Conservation (phyloP, 1,284 basidiomycete species). For the Microbotryomycetes sp. region DNA sequence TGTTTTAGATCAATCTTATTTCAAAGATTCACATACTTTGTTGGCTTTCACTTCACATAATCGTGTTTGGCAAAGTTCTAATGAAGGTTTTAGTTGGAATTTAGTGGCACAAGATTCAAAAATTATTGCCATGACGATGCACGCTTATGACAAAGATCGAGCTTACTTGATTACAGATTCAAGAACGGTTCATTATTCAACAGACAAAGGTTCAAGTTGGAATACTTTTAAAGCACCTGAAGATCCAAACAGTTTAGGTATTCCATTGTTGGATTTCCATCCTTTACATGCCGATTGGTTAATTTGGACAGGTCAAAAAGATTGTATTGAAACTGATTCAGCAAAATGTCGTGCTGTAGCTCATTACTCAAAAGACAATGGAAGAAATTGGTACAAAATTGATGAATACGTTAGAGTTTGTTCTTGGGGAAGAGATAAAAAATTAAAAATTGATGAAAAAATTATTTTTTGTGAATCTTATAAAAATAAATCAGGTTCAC, state of each 20-base stretch:
- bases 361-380: constrained; percentile 68
- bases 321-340: constrained; percentile 51
- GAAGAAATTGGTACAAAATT: constrained; percentile 65
- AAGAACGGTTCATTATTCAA: constrained; percentile 64
- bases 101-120: constrained; percentile 42
- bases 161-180: constrained; percentile 80
- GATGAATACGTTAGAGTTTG: constrained; percentile 86
- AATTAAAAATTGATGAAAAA: constrained; percentile 69
- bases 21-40: constrained; percentile 69
- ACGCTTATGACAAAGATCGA: constrained; percentile 67
- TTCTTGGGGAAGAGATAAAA: constrained; percentile 77
- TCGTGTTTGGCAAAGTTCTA: constrained; percentile 83
- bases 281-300: constrained; percentile 70
- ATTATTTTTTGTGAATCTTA: constrained; percentile 92
- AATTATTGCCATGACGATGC: constrained; percentile 74
- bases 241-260: constrained; percentile 71
- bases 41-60: constrained; percentile 72
- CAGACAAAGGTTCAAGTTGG: constrained; percentile 74
- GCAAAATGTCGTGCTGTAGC: constrained; percentile 62
- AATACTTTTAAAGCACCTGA: constrained; percentile 54
- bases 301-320: constrained; percentile 77
- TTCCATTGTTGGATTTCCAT: constrained; percentile 79
- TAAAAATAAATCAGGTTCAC: constrained; percentile 71
- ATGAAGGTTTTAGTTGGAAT: constrained; percentile 89
- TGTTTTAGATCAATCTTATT: constrained; percentile 76